Conservation (phyloP, 2,329 filamentous ascomycete genomes). For the Colletotrichum sidae region DNA sequence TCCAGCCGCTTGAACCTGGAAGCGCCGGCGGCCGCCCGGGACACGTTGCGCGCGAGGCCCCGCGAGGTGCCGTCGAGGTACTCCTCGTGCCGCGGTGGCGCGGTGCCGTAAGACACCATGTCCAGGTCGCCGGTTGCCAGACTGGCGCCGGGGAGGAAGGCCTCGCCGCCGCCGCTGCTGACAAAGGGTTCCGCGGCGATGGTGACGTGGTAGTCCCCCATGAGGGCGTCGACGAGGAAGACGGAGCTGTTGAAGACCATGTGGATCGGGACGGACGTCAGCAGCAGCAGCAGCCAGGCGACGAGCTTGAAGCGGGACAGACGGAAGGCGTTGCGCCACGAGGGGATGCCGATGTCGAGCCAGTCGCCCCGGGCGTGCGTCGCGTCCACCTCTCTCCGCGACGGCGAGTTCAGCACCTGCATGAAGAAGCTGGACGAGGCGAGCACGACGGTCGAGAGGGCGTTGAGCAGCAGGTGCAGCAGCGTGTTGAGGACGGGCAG, state of each 20-base stretch:
- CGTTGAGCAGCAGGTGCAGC: conserved; percentile 61
- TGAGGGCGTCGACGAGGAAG: conserved; percentile 33
- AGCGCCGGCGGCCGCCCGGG: background rate
- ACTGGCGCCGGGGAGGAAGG: conserved; percentile 15
- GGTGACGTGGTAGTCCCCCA: conserved; percentile 24
- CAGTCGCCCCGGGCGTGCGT: conserved; percentile 55
- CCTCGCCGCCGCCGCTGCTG: background rate
- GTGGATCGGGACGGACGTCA: conserved; percentile 44
- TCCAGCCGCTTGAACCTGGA: background rate
- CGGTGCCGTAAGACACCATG: too few species aligned
- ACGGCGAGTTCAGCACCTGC: conserved; percentile 37
- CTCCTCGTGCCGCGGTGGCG: too few species aligned
- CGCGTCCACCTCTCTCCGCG: conserved; percentile 44
- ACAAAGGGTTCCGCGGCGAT: conserved; percentile 36
- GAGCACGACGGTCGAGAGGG: conserved; percentile 24
- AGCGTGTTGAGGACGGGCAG: background rate
- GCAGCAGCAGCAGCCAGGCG: conserved; percentile 39
- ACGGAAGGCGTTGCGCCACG: conserved; percentile 47
- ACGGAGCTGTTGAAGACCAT: conserved; percentile 41
- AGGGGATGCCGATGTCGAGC: conserved; percentile 59
- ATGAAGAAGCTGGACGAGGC: conserved; percentile 39
- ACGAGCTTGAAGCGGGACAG: conserved; percentile 39
- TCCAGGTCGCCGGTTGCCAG: background rate
- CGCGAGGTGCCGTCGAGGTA: too few species aligned
- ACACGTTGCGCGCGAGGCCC: background rate